Base-by-base conservation (phyloP, 2,329 filamentous ascomycete species). In the Exophiala calicioides region DNA sequence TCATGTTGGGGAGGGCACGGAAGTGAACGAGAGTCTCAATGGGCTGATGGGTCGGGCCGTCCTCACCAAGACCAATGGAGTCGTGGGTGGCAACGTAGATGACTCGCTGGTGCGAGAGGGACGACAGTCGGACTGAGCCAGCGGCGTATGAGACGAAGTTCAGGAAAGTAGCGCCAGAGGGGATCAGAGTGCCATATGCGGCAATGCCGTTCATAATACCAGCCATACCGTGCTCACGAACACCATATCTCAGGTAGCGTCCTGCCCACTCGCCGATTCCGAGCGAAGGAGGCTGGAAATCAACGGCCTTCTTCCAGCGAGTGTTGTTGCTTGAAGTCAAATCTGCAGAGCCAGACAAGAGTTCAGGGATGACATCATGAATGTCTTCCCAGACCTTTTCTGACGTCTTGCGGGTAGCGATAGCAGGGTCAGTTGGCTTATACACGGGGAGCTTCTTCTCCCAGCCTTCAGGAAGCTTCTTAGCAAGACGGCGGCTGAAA, bases 61-160 rank as follows among this genome's bases (percentile, higher is more conserved):
- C 93, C 78, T 98, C 93, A 74, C 93, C 93, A 60, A 97, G 88
- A 79, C 93, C 93, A 64, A 98, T 98, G 58, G 91, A 96, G 81
- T 97, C 91, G 81, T 97, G 91, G 61, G 91, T 97, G 65, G 93
- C 91, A 62, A 97, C 81, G 85, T 93, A 95, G 78, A 98, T 90
- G 68, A 83, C 79, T 64, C 91, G 91, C 69, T 90, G 80, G 72
- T 88, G 90, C 35, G 90, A 95, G 61, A 98, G 82, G 30, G 93
- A 84, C 27, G 90, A 95, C 53, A 98, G 84, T 74, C 93, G 91
- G 68, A 97, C 86, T 64, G 93, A 85, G 73, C 93, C 93, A 58
- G 93, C 90, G 60, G 88, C 91, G 71, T 98, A 98, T 19, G 91
- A 97, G 61, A 97, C 90, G 72, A 98, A 98, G 86, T 97, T 98